A percentile compares a stretch with the other conserved stretches of the same genome.
Evolutionary conservation across 2,329 filamentous ascomycete genomes (phyloP).

Genomic region (Rosellinia necatrix): DNA sequence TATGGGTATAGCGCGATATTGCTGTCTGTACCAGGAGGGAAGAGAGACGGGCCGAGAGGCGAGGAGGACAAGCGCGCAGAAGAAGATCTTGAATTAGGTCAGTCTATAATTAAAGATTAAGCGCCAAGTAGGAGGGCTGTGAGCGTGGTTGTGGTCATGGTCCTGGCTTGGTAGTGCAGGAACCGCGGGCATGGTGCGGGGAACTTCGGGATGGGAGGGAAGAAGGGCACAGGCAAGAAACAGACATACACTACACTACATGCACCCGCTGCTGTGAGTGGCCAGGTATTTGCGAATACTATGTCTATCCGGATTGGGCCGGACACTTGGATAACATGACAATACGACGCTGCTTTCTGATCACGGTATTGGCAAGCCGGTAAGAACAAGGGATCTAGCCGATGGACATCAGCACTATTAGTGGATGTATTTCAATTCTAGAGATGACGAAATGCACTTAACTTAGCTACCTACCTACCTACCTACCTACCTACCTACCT

Average conservation of each 20-base stretch:
- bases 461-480: too few species aligned
- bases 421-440: too few species aligned
- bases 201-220: neutral
- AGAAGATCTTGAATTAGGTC: slow-evolving; percentile 7
- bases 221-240: slow-evolving; percentile 6
- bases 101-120: slow-evolving; percentile 27
- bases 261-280: too few species aligned
- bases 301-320: too few species aligned
- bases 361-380: too few species aligned
- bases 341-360: too few species aligned
- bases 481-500: too few species aligned
- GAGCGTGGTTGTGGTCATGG: neutral
- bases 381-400: too few species aligned
- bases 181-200: slow-evolving; percentile 12
- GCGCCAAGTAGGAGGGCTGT: slow-evolving; percentile 24
- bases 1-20: neutral
- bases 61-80: neutral
- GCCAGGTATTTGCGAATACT: too few species aligned
- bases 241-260: neutral
- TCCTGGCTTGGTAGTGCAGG: slow-evolving; percentile 1
- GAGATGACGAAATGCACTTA: too few species aligned
- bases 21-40: neutral
- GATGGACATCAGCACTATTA: too few species aligned
- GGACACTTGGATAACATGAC: too few species aligned
- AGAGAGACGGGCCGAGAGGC: neutral